These are phyloP conservation scores for Flaveria trinervia DNA, from an alignment of 129 eudicot species.

Conservation along the genomic window DNA sequence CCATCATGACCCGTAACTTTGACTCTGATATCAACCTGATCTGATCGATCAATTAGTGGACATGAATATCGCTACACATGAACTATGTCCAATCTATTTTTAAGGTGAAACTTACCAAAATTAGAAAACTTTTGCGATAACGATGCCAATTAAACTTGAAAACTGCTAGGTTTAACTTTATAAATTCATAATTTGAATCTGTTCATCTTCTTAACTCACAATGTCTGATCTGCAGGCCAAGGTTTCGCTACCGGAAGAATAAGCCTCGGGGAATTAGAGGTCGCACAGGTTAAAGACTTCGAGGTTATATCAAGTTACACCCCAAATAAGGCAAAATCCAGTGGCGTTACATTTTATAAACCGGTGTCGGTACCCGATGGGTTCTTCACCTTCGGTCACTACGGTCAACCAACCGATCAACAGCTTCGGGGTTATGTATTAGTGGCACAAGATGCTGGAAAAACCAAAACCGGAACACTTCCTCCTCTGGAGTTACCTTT, in stretches of 20 bases:
- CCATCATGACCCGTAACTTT: too few species aligned
- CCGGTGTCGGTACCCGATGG: conserved; percentile 76
- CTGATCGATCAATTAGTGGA: too few species aligned
- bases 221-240: conserved; percentile 50
- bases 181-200: conserved; percentile 4
- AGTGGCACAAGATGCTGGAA: conserved; percentile 56
- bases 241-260: conserved; percentile 77
- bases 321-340: conserved; percentile 35
- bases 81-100: too few species aligned
- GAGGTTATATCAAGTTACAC: conserved; percentile 53
- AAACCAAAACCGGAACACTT: conserved; percentile 3
- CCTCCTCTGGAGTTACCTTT: conserved; percentile 61
- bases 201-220: not conserved
- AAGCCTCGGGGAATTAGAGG: conserved; percentile 78
- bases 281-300: conserved; percentile 51
- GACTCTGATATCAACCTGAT: too few species aligned
- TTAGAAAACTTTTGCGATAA: too few species aligned
- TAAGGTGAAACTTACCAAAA: too few species aligned
- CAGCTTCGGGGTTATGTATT: conserved; percentile 68
- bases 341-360: conserved; percentile 65
- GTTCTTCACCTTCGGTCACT: conserved; percentile 66
- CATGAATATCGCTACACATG: too few species aligned
- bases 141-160: not conserved
- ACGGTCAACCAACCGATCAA: conserved; percentile 59
- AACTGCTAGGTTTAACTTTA: conserved; percentile 3